phyloP scores from a whole-genome alignment of 176 grass and related monocot genomes.

The Oropetium thomaeum region DNA sequence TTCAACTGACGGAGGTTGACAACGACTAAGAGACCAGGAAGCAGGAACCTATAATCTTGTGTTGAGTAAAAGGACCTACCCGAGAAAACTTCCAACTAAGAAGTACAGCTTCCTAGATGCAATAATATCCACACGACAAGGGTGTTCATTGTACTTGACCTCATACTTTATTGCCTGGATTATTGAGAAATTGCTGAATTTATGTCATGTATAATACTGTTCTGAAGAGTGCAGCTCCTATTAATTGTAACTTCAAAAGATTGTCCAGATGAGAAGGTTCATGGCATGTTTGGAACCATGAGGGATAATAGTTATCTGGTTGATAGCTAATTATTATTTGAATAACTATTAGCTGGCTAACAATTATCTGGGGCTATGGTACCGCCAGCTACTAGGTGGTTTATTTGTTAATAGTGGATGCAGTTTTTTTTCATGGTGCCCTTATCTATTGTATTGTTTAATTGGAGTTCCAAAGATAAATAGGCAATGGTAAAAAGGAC shows the following conservation, averaged over 20 bases:
- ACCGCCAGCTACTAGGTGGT: no score
- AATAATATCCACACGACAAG: neutral
- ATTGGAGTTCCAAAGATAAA: no score
- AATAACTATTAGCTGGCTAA: no score
- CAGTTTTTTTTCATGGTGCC: no score
- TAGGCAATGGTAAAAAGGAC: no score
- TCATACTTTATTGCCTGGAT: neutral
- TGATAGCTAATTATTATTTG: no score
- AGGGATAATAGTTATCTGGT: no score
- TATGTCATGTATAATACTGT: neutral
- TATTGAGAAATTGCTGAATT: neutral
- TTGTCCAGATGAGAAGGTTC: neutral
- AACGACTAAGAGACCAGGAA: neutral
- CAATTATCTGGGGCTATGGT: no score
- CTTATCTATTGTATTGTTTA: no score
- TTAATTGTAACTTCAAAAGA: neutral
- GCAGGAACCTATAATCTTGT: neutral
- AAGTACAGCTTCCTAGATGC: neutral
- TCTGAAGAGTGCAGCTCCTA: neutral
- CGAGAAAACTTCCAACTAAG: neutral
- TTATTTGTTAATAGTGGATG: no score
- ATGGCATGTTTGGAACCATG: no score
- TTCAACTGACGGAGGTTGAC: slow-evolving; percentile 18
- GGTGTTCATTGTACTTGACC: neutral
- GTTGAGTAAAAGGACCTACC: neutral